These are phyloP conservation scores for thale cress (Arabidopsis thaliana) DNA, from an alignment of 345 rosid species.

Conservation along the genomic window TAIR10.1 NC_003070.9:28841501-28842000, in stretches of 20 bases:
- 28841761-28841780: slow-evolving; percentile 2
- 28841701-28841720: slow-evolving; percentile 88
- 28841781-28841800: background rate
- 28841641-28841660: slow-evolving; percentile 94
- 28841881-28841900: slow-evolving; percentile 87
- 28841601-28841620: slow-evolving; percentile 76
- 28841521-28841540: slow-evolving; percentile 88
- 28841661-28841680: slow-evolving; percentile 78
- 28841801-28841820: slow-evolving; percentile 9
- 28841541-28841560: slow-evolving; percentile 89
- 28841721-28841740: slow-evolving; percentile 85
- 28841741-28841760: slow-evolving; percentile 62
- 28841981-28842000: slow-evolving; percentile 2
- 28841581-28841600: slow-evolving; percentile 85
- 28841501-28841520: slow-evolving; percentile 94
- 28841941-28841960: slow-evolving; percentile 84
- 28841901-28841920: slow-evolving; percentile 78
- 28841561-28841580: slow-evolving; percentile 97
- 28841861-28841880: slow-evolving; percentile 79
- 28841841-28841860: slow-evolving; percentile 91
- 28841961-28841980: slow-evolving; percentile 47
- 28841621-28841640: slow-evolving; percentile 95
- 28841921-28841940: slow-evolving; percentile 83
- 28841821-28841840: slow-evolving; percentile 46
- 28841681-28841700: slow-evolving; percentile 84